Base-by-base conservation (phyloP, 352 stramenopile genomes). In the Phytophthora palmivora region DNA sequence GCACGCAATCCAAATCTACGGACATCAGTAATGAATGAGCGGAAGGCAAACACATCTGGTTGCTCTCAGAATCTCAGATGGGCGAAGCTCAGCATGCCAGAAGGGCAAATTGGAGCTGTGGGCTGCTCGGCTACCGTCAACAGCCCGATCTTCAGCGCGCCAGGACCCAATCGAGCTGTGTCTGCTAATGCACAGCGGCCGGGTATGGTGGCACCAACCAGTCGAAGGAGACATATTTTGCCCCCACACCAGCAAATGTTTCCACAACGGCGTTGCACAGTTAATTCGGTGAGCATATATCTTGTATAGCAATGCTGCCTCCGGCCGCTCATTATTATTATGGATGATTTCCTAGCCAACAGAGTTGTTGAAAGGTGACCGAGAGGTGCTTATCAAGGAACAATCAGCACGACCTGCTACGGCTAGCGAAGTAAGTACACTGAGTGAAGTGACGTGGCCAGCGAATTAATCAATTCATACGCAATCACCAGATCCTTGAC, bases 41-140 rank as follows among this genome's bases (percentile, higher is more conserved):
- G 67, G 42, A 87, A 84, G 34, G 53, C 74, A 22, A 75, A 78
- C 7, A 65, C 65, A 16, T 65, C 67, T 10, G 61, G 62, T 9
- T 70, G 82, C 45, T 63, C 70, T 33, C 73, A 88, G 41, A 82
- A 84, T 32, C 41, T 86, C 28, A 56, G 68, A 0, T 87, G 69
- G 79, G 72, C 68, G 18, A 89, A 86, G 62, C 74, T 79, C 32
- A 63, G 50, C 0, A 51, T 62, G 4, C 51, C 63, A 0, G 72
- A 84, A 21, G 70, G 78, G 10, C 55, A 30, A 64, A 45, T 53
- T 16, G 47, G 58, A 15, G 21, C 43, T 41, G 26, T 48, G 8
- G 49, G 36, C 18, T 53, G 39, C 12, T 24, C 45, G 30, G 47
- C 58, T 59, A 55, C 33, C 47, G 16, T 45, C 6, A 53, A 57